Evolutionary conservation across 176 grass and related monocot species (phyloP).

Genomic region (Hordeum vulgare): DNA sequence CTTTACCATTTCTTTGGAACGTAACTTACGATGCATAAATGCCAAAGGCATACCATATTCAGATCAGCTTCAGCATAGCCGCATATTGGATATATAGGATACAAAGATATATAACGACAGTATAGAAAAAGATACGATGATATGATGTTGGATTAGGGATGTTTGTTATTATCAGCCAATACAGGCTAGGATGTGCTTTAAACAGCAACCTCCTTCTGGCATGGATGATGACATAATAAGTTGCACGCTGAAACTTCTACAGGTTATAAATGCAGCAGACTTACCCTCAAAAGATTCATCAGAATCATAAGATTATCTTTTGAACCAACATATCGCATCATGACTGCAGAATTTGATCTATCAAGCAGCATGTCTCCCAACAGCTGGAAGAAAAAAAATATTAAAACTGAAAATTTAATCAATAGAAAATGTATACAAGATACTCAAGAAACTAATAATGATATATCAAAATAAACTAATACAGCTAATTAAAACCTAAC

Average conservation of each 20-base stretch:
- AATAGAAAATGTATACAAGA: not conserved
- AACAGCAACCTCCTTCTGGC: not conserved
- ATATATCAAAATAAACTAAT: not conserved
- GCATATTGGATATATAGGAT: not conserved
- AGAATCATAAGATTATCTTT: constrained; percentile 97
- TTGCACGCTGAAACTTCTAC: not conserved
- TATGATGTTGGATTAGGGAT: not conserved
- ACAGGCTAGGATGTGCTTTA: not conserved
- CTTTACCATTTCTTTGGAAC: not conserved
- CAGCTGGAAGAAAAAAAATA: constrained; percentile 48
- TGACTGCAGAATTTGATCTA: constrained; percentile 92
- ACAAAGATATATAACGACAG: not conserved
- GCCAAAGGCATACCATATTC: not conserved
- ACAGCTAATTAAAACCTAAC: not conserved
- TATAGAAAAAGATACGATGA: not conserved
- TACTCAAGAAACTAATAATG: not conserved
- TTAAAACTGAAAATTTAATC: not conserved
- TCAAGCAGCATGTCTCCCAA: constrained; percentile 96
- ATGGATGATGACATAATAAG: not conserved
- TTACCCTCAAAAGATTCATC: constrained; percentile 97
- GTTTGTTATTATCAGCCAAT: not conserved
- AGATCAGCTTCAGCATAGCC: not conserved
- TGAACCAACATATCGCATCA: constrained; percentile 93
- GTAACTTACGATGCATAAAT: not conserved
- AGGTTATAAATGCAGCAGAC: constrained; percentile 18